Percentiles rank a stretch among this genome's conserved stretches.
Conservation (phyloP, 169 alveolate species). For the Cyclospora cayetanensis region DNA sequence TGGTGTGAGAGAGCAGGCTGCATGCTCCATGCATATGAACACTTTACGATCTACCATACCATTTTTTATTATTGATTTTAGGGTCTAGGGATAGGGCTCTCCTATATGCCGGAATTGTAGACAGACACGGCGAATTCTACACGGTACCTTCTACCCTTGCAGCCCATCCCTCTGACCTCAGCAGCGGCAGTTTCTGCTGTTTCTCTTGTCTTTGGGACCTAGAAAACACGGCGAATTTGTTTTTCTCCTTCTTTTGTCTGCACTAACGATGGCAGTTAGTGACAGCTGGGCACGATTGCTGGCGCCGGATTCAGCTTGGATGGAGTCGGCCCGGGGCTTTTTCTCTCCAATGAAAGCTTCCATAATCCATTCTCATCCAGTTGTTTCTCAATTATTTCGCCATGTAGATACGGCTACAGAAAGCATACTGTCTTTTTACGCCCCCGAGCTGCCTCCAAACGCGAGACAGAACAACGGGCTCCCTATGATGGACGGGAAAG, state of each 20-base stretch:
- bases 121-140: too few species aligned
- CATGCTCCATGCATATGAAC: too few species aligned
- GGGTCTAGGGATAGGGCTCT: too few species aligned
- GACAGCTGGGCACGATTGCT: constrained; percentile 36
- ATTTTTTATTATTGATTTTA: too few species aligned
- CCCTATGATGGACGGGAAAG: constrained; percentile 52
- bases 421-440: background rate
- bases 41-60: too few species aligned
- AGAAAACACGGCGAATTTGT: too few species aligned
- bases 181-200: too few species aligned
- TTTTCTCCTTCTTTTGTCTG: background rate
- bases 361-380: background rate
- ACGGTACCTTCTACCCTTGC: too few species aligned
- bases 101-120: too few species aligned
- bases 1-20: too few species aligned
- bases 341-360: background rate
- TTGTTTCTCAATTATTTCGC: background rate
- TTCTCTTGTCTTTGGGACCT: too few species aligned
- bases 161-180: too few species aligned
- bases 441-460: constrained; percentile 47
- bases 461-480: constrained; percentile 21
- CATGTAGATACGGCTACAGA: constrained; percentile 27
- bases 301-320: constrained; percentile 54
- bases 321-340: background rate
- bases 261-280: background rate